Conservation (phyloP, 2,329 filamentous ascomycete genomes). For the Graphilbum fragrans region DNA sequence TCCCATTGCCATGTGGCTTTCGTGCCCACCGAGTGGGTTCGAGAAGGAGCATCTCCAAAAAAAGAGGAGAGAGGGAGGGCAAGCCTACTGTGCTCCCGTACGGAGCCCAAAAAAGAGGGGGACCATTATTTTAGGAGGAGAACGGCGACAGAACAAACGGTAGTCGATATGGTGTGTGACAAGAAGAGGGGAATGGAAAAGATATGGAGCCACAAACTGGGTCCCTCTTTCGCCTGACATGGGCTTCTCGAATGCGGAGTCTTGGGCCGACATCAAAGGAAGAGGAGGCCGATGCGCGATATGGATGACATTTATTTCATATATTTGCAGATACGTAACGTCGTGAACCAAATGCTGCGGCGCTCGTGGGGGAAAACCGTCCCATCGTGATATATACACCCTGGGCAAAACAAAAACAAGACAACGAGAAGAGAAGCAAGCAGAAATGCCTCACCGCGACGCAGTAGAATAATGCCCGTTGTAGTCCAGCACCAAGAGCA, state of each 20-base stretch:
- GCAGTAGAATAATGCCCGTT: conserved; percentile 6
- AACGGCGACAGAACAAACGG: background rate
- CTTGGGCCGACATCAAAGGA: too few species aligned
- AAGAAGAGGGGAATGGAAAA: background rate
- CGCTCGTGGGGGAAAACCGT: too few species aligned
- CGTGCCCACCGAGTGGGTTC: background rate
- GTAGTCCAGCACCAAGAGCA: conserved; percentile 19
- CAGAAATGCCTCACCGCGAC: background rate
- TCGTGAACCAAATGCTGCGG: too few species aligned
- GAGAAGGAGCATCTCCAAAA: background rate
- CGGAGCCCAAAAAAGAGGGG: background rate
- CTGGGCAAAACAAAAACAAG: background rate
- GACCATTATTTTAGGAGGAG: background rate
- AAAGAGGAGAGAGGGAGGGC: background rate
- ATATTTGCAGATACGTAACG: too few species aligned
- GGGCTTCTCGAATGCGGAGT: background rate
- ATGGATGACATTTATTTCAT: too few species aligned
- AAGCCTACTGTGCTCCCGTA: background rate
- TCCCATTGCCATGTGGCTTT: background rate
- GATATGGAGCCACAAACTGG: background rate
- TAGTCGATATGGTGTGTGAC: background rate
- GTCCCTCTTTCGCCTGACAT: background rate
- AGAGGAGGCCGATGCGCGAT: too few species aligned
- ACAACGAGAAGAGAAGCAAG: too few species aligned
- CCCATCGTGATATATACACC: too few species aligned